Evolutionary conservation across 2,329 filamentous ascomycete species (phyloP), one percentile per base, ranked within the genome.

Genomic region (Colletotrichum gigasporum): DNA sequence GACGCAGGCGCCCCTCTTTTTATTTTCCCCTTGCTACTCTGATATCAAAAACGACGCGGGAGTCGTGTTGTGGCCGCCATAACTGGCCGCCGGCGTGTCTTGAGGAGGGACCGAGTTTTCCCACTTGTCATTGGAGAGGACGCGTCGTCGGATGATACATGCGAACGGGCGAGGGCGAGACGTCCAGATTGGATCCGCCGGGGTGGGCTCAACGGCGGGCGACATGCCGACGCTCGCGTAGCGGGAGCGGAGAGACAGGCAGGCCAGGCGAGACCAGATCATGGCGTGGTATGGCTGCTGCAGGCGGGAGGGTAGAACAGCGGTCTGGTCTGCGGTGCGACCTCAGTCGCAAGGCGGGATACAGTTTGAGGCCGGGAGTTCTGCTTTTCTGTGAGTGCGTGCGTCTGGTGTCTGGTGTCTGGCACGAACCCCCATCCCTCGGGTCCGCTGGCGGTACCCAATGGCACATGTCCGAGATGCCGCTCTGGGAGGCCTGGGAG

Each of bases 251-350:
- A 20, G 20, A 20, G 30, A 24, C 7, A 28, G 22, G 16, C n/a
- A n/a, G 8, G 12, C 35, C n/a, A 39, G 12, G 12, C 14, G 24
- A 37, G 39, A 22, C 18, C 18, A 59, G 28, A 28, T n/a, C 16
- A 22, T 48, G 39, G 54, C 60, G 54, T 63, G 54, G 54, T 34
- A 35, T 53, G 48, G 28, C 41, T 61, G n/a, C 48, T 42, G 61
- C 42, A 48, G 42, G 14, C 26, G 34, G 45, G 45, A 63, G 24
- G 56, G 39, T 41, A 54, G 55, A 64, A 61, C 56, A 22, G 61
- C 61, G 61, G 61, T 64, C 61, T 61, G 42, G 55, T 54, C 57
- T 54, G 61, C 51, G 48, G 56, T 64, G 61, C 41, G 18, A 50
- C 61, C 18, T 61, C 26, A 28, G 47, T 50, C 34, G 32, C 39